Percentiles rank a stretch among this genome's conserved stretches.
phyloP scores from a whole-genome alignment of 23 red algal species.

The Rhodosorus marinus region DNA sequence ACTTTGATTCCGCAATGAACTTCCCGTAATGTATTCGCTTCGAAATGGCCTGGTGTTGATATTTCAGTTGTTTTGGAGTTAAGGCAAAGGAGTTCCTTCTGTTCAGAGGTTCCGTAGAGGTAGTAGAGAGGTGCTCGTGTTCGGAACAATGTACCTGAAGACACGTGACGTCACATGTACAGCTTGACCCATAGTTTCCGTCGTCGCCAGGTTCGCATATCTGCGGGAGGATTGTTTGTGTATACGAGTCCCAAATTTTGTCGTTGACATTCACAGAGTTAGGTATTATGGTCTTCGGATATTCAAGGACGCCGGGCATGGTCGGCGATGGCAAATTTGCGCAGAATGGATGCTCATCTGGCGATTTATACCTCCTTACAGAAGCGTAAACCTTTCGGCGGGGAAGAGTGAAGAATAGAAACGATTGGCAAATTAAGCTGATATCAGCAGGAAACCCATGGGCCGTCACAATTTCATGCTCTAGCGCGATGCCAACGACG shows the following conservation, averaged over 20 bases:
- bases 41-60: slow-evolving; percentile 87
- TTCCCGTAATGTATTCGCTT: slow-evolving; percentile 99
- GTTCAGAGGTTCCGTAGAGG: too few species aligned
- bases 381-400: slow-evolving; percentile 72
- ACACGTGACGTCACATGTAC: slow-evolving; percentile 70
- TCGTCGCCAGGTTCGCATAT: slow-evolving; percentile 78
- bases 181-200: slow-evolving; percentile 86
- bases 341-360: slow-evolving; percentile 87
- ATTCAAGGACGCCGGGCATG: slow-evolving; percentile 25
- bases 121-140: too few species aligned
- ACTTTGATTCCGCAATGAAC: slow-evolving; percentile 97
- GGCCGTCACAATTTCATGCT: too few species aligned
- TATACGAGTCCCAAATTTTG: slow-evolving; percentile 40
- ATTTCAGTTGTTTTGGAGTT: too few species aligned
- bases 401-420: too few species aligned
- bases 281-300: slow-evolving; percentile 35
- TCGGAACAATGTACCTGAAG: too few species aligned
- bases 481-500: neutral
- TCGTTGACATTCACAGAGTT: slow-evolving; percentile 80
- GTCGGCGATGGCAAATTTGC: slow-evolving; percentile 51
- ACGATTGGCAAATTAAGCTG: too few species aligned
- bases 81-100: too few species aligned
- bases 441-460: too few species aligned
- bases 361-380: slow-evolving; percentile 67
- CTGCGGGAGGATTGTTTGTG: slow-evolving; percentile 28